Evolutionary conservation across 257 asterid species (phyloP).

Genomic region (Eustoma russellianum): DNA sequence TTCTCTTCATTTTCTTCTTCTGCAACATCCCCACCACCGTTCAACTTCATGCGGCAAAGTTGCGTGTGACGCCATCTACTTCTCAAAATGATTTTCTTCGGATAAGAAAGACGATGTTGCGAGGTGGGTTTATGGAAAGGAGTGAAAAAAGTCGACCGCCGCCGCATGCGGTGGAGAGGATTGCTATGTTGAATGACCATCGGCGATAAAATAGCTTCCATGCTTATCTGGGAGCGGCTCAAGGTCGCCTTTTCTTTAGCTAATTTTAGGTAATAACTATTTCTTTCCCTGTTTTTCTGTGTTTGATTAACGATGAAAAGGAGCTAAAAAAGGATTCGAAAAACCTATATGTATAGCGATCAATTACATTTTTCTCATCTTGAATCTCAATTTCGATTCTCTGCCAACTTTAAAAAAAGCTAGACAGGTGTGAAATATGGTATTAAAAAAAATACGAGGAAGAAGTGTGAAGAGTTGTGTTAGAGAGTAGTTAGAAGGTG

Average conservation of each 20-base stretch:
- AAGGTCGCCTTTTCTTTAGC: no score
- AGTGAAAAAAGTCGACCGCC: conserved; percentile 18
- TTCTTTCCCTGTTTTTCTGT: no score
- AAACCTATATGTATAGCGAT: no score
- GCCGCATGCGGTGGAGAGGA: conserved; percentile 34
- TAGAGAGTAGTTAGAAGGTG: background rate
- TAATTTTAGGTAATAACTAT: no score
- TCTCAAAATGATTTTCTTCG: conserved; percentile 1
- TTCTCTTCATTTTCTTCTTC: conserved; percentile 32
- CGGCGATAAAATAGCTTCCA: conserved; percentile 56
- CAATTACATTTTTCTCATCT: no score
- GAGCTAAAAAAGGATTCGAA: background rate
- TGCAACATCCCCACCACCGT: conserved; percentile 11
- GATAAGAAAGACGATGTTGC: conserved; percentile 13
- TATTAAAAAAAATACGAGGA: conserved; percentile 3
- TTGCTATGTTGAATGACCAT: conserved; percentile 39
- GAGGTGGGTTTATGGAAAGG: conserved; percentile 9
- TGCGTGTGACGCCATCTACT: conserved; percentile 10
- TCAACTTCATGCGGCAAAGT: conserved; percentile 4
- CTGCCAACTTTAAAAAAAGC: no score
- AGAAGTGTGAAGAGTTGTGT: conserved; percentile 6
- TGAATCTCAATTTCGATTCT: no score
- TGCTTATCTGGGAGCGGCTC: background rate
- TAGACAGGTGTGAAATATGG: no score
- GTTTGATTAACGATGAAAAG: background rate